phyloP scores from a whole-genome alignment of 2,329 filamentous ascomycete genomes.

The Fusarium pseudoanthophilum region DNA sequence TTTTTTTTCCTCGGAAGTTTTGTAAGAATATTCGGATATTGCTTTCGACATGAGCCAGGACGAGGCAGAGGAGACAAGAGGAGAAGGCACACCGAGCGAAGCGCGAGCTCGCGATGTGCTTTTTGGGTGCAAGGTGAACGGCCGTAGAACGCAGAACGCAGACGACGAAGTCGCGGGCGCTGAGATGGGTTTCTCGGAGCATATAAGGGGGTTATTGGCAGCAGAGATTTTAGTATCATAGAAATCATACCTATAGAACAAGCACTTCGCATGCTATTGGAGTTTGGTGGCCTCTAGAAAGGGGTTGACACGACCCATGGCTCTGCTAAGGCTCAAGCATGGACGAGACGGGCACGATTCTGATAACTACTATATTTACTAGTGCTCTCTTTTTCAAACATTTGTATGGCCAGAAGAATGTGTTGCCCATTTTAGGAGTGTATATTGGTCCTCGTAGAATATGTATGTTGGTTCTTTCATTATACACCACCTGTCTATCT shows the following conservation, averaged over 20 bases:
- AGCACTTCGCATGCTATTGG: background rate
- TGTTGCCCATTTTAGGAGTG: background rate
- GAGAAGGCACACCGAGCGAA: slow-evolving; percentile 21
- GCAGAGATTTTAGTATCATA: slow-evolving; percentile 28
- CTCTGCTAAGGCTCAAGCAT: background rate
- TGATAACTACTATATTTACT: background rate
- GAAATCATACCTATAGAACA: slow-evolving; percentile 39
- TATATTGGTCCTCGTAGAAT: background rate
- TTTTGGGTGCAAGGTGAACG: slow-evolving; percentile 14
- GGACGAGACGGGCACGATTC: background rate
- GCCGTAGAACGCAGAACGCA: slow-evolving; percentile 26
- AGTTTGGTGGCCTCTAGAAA: background rate
- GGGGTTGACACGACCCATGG: background rate
- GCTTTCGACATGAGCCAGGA: slow-evolving; percentile 23
- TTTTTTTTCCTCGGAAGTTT: background rate
- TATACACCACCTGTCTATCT: slow-evolving; percentile 18
- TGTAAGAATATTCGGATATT: slow-evolving; percentile 40
- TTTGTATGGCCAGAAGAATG: background rate
- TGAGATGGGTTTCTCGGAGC: slow-evolving; percentile 37
- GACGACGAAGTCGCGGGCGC: slow-evolving; percentile 33
- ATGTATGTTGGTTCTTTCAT: background rate
- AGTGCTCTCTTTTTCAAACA: background rate
- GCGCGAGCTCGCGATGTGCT: slow-evolving; percentile 36
- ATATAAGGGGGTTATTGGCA: slow-evolving; percentile 24
- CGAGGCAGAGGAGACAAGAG: slow-evolving; percentile 4